Evolutionary conservation across 352 stramenopile species (phyloP), one percentile per base, ranked within the genome.

Genomic region (Globisporangium lucens): DNA sequence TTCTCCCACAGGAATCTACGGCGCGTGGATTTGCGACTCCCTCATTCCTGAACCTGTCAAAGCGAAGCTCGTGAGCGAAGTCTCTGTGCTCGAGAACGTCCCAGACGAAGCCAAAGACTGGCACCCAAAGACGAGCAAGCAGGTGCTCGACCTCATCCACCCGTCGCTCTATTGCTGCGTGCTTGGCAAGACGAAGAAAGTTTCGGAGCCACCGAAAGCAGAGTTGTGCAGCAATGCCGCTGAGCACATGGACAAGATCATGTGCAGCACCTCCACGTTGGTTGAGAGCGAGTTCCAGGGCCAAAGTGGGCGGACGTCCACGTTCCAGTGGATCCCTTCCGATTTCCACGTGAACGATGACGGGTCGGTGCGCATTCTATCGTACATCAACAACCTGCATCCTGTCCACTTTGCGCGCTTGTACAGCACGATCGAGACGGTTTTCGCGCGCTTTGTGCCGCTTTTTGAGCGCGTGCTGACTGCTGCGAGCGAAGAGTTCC

Each of bases 101-200:
- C 64, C 74, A 1, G 77, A 82, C 0, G 61, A 77, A 1, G 35
- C 75, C 36, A 89, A 83, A 58, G 79, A 89, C 56, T 90, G 80
- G 78, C 82, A 92, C 29, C 79, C 80, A 0, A 64, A 76, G 17
- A 81, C 77, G 9, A 66, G 81, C 46, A 52, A 80, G 0, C 76
- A 89, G 51, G 77, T 90, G 43, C 72, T 89, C 9, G 66, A 89
- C 43, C 71, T 90, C 17, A 72, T 92, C 13, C 76, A 89, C 65
- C 80, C 82, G 27, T 90, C 84, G 38, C 62, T 90, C 1, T 89
- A 79, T 58, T 92, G 84, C 56, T 82, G 74, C 24, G 74, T 92
- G 0, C 66, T 76, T 17, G 72, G 77, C 38, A 38, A 75, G 10
- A 89, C 80, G 0, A 63, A 66, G 29, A 7, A 47, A 4, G 20